Conservation (phyloP, 106 monocot species). For the Apostasia shenzhenica region DNA sequence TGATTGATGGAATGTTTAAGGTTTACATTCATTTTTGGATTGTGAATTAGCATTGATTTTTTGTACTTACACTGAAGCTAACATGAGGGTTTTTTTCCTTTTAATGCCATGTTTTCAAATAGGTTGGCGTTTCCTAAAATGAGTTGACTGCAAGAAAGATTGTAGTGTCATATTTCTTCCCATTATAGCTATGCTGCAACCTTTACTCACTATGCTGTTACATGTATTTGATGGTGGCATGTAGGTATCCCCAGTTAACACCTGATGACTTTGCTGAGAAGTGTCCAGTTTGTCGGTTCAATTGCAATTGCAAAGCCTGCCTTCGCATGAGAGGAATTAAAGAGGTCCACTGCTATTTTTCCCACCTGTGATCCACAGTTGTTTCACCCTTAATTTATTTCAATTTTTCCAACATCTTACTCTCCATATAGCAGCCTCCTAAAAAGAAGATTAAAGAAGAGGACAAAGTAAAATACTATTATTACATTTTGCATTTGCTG, state of each 20-base stretch:
- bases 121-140: too few relatives aligned
- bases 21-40: too few relatives aligned
- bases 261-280: slow-evolving; percentile 30
- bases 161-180: too few relatives aligned
- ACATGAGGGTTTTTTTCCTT: too few relatives aligned
- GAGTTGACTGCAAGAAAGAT: too few relatives aligned
- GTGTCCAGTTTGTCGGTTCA: slow-evolving; percentile 46
- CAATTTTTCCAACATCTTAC: neutral
- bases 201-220: neutral
- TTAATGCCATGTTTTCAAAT: too few relatives aligned
- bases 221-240: slow-evolving; percentile 3
- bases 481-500: slow-evolving; percentile 25
- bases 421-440: slow-evolving; percentile 19
- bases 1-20: neutral
- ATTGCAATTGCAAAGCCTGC: slow-evolving; percentile 73
- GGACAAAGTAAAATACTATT: slow-evolving; percentile 21
- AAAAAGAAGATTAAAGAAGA: slow-evolving; percentile 19
- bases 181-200: too few relatives aligned
- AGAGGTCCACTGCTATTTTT: slow-evolving; percentile 19
- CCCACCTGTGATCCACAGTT: neutral
- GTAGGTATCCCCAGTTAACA: slow-evolving; percentile 57
- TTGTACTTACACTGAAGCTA: too few relatives aligned
- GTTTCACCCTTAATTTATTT: neutral
- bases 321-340: slow-evolving; percentile 50
- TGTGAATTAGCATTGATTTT: too few relatives aligned